These are phyloP conservation scores for Arabidopsis suecica DNA, from an alignment of 345 rosid species.

Conservation along the genomic window DNA sequence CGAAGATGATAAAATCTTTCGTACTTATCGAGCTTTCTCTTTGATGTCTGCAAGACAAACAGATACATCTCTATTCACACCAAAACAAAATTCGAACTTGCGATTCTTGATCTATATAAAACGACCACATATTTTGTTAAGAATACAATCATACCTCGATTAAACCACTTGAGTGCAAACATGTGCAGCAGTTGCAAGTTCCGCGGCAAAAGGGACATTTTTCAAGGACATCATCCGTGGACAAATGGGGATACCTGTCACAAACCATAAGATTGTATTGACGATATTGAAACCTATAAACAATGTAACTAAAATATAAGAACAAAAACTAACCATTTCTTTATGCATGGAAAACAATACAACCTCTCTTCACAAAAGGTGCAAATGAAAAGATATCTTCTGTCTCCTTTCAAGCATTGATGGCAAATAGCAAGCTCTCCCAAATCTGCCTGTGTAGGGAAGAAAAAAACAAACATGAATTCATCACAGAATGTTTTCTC, in stretches of 20 bases:
- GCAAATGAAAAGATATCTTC: slow-evolving; percentile 70
- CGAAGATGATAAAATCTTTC: slow-evolving; percentile 63
- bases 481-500: neutral
- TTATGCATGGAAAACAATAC: slow-evolving; percentile 72
- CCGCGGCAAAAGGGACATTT: slow-evolving; percentile 78
- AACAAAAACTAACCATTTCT: slow-evolving; percentile 59
- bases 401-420: slow-evolving; percentile 70
- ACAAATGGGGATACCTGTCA: slow-evolving; percentile 72
- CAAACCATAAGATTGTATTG: neutral
- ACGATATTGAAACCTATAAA: neutral
- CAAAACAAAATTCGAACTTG: neutral
- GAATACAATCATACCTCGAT: slow-evolving; percentile 60
- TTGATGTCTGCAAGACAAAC: slow-evolving; percentile 61
- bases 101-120: neutral
- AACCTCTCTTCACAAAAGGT: slow-evolving; percentile 52
- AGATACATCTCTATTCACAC: slow-evolving; percentile 14
- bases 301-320: neutral
- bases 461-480: neutral
- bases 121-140: neutral
- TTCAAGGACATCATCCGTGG: slow-evolving; percentile 57
- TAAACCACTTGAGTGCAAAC: slow-evolving; percentile 72
- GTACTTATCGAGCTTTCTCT: slow-evolving; percentile 45
- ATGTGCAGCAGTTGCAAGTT: slow-evolving; percentile 81
- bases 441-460: slow-evolving; percentile 47
- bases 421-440: slow-evolving; percentile 61